Conservation (phyloP, 306 rosid genomes). For the Sesbania bispinosa region DNA sequence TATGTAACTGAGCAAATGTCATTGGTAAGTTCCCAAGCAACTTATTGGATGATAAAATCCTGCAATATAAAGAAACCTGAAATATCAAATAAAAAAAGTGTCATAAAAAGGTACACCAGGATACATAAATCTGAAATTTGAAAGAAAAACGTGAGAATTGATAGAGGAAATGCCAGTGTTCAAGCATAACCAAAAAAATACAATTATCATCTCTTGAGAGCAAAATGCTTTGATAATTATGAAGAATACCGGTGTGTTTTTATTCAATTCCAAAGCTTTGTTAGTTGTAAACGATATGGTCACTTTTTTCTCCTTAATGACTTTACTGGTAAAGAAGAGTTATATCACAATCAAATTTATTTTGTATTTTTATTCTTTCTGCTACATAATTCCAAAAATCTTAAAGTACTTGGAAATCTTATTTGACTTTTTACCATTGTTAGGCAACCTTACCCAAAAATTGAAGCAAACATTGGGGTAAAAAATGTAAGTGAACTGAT, state of each 20-base stretch:
- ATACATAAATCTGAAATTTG: conserved; percentile 47
- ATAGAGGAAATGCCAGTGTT: background rate
- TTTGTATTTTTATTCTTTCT: background rate
- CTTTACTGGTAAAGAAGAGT: background rate
- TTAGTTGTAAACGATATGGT: background rate
- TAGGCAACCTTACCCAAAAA: conserved; percentile 75
- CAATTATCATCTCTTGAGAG: background rate
- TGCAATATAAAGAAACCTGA: conserved; percentile 82
- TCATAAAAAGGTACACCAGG: conserved; percentile 47
- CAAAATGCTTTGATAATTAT: background rate
- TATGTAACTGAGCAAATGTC: too few species aligned
- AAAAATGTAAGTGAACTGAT: conserved; percentile 96
- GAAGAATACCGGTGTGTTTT: background rate
- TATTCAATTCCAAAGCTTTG: background rate
- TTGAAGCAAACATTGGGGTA: conserved; percentile 97
- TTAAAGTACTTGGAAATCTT: background rate
- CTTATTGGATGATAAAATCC: too few species aligned
- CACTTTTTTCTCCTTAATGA: background rate
- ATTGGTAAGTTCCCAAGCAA: too few species aligned
- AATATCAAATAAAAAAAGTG: conserved; percentile 10
- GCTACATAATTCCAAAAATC: background rate
- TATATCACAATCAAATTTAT: background rate
- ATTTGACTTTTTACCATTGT: background rate
- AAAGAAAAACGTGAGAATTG: background rate
- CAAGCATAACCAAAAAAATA: background rate